Conservation (phyloP, 75 land plant species). For the Picea glauca region DNA sequence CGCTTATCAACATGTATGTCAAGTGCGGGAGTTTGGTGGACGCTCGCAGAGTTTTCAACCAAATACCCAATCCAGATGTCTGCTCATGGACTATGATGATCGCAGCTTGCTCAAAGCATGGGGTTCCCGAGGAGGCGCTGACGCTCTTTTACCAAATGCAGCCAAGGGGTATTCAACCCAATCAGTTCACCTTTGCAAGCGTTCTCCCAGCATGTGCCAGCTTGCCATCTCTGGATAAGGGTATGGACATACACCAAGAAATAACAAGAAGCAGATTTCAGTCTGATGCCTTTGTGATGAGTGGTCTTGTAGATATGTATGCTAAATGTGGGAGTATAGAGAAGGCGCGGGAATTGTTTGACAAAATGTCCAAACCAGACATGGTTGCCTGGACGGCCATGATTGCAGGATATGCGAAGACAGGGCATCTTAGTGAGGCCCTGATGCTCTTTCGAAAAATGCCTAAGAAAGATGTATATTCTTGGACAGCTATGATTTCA, state of each 20-base stretch:
- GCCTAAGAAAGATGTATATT: conserved; percentile 15
- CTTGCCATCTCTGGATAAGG: conserved; percentile 25
- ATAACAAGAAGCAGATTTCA: conserved; percentile 28
- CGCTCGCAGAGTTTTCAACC: conserved; percentile 16
- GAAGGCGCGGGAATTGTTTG: conserved; percentile 37
- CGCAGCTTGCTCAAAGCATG: conserved; percentile 17
- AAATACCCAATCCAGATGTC: conserved; percentile 17
- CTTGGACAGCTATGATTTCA: conserved; percentile 2
- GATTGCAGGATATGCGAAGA: conserved; percentile 43
- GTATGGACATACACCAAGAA: conserved; percentile 36
- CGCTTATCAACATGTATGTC: conserved; percentile 19
- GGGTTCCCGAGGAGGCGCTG: conserved; percentile 9
- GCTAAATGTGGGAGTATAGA: conserved; percentile 60
- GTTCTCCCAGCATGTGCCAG: conserved; percentile 19
- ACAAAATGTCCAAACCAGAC: conserved; percentile 27
- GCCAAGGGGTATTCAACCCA: neutral
- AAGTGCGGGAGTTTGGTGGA: conserved; percentile 12
- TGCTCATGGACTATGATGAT: conserved; percentile 23
- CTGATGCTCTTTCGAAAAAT: conserved; percentile 28
- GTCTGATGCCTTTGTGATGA: conserved; percentile 36
- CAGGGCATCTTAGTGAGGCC: conserved; percentile 34
- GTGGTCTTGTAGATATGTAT: conserved; percentile 61
- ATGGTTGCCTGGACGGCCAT: conserved; percentile 59
- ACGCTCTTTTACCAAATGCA: conserved; percentile 12
- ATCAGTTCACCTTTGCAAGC: conserved; percentile 15